A percentile compares a stretch with the other conserved stretches of the same genome.
These are phyloP conservation scores for Tetrapisispora nanseiensis DNA, from an alignment of 805 yeast species.

Conservation along the genomic window DNA sequence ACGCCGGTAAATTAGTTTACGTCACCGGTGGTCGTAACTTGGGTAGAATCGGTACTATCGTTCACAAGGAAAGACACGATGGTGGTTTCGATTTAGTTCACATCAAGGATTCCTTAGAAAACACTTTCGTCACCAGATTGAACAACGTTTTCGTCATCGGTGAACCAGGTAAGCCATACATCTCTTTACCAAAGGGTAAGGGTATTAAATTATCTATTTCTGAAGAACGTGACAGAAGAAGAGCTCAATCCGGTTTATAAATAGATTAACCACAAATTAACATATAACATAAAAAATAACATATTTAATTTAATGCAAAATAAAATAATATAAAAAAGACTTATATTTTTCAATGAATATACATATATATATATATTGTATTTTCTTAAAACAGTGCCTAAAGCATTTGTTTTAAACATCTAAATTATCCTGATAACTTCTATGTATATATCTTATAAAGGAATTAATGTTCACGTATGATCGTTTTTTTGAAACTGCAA, in stretches of 20 bases:
- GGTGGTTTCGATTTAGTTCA: slow-evolving; percentile 97
- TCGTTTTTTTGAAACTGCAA: background rate
- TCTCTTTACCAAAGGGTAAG: slow-evolving; percentile 97
- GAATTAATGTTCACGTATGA: background rate
- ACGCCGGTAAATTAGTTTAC: slow-evolving; percentile 84
- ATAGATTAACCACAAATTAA: background rate
- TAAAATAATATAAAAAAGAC: background rate
- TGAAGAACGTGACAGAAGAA: slow-evolving; percentile 98
- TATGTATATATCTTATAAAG: too few relatives aligned
- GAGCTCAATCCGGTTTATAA: slow-evolving; percentile 65
- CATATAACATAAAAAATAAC: slow-evolving; percentile 2
- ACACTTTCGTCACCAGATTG: slow-evolving; percentile 92
- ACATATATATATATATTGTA: background rate
- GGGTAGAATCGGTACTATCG: slow-evolving; percentile 95
- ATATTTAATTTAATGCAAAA: slow-evolving; percentile 4
- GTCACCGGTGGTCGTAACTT: slow-evolving; percentile 97
- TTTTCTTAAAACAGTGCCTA: too few relatives aligned
- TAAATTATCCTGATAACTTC: too few relatives aligned
- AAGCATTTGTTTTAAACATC: too few relatives aligned
- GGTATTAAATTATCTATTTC: slow-evolving; percentile 93
- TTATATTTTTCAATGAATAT: background rate
- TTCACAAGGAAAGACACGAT: slow-evolving; percentile 95
- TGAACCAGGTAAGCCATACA: slow-evolving; percentile 89
- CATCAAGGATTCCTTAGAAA: slow-evolving; percentile 89
- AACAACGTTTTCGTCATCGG: slow-evolving; percentile 90